Percentiles rank a stretch among this genome's conserved stretches.
Evolutionary conservation across 176 grass and related monocot species (phyloP).

Genomic region (Oryza meyeriana): DNA sequence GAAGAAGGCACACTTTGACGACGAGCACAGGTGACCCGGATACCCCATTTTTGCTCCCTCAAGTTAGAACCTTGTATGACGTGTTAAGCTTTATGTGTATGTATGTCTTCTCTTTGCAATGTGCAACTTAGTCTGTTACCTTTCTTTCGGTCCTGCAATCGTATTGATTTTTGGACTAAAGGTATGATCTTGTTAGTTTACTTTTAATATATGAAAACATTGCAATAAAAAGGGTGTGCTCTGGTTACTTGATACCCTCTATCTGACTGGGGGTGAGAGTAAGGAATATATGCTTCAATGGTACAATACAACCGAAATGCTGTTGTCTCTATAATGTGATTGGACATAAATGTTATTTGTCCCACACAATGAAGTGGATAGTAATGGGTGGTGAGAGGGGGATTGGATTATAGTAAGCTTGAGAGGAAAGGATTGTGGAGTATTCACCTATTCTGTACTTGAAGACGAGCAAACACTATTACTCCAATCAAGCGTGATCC

Average conservation of each 20-base stretch:
- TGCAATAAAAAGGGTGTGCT: not conserved
- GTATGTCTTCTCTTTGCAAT: not conserved
- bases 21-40: conserved; percentile 64
- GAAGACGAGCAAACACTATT: not conserved
- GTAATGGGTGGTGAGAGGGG: not conserved
- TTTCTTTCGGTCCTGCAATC: not conserved
- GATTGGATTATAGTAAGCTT: not conserved
- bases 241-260: not conserved
- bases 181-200: not conserved
- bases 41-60: not conserved
- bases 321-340: conserved; percentile 6
- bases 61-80: not conserved
- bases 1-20: conserved; percentile 66
- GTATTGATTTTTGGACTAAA: not conserved
- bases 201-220: not conserved
- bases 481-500: not conserved
- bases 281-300: not conserved
- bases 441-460: not conserved
- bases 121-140: not conserved
- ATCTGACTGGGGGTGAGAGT: not conserved
- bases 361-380: not conserved
- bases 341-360: conserved; percentile 13
- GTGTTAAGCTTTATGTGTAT: not conserved
- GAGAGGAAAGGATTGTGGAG: not conserved
- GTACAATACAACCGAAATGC: not conserved